A percentile compares a stretch with the other conserved stretches of the same genome.
These are phyloP conservation scores for Arachnopeziza araneosa DNA, from an alignment of 2,329 filamentous ascomycete species.

Conservation along the genomic window DNA sequence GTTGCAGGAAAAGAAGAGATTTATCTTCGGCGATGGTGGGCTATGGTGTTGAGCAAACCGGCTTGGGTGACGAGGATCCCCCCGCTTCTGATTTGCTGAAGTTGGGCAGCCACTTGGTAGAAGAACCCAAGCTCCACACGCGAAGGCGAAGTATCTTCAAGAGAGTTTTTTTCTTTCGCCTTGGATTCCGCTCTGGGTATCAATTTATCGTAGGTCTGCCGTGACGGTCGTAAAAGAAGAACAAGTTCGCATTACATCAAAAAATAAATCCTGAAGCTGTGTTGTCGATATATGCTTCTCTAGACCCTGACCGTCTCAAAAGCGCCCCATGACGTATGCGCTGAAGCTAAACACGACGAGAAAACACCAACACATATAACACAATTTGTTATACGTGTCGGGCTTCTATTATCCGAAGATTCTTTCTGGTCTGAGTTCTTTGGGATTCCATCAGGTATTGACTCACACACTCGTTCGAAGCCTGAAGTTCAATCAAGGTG, in stretches of 20 bases:
- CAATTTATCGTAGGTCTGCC: neutral
- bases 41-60: neutral
- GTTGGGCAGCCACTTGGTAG: too few species aligned
- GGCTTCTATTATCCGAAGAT: neutral
- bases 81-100: too few species aligned
- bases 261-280: neutral
- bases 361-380: neutral
- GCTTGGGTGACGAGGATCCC: neutral
- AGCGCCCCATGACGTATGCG: slow-evolving; percentile 11
- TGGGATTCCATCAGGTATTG: neutral
- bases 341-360: neutral
- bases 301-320: slow-evolving; percentile 8
- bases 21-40: neutral
- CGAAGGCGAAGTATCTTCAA: neutral
- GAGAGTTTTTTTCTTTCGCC: neutral
- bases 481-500: neutral
- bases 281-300: neutral
- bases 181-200: neutral
- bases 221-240: neutral
- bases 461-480: neutral
- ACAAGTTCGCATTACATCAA: neutral
- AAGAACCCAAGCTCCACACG: neutral
- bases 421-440: neutral
- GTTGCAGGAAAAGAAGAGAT: neutral
- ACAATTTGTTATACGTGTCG: neutral